Evolutionary conservation across 148 eudicot species (phyloP), one percentile per base, ranked within the genome.

Genomic region (Salicornia ramosissima): DNA sequence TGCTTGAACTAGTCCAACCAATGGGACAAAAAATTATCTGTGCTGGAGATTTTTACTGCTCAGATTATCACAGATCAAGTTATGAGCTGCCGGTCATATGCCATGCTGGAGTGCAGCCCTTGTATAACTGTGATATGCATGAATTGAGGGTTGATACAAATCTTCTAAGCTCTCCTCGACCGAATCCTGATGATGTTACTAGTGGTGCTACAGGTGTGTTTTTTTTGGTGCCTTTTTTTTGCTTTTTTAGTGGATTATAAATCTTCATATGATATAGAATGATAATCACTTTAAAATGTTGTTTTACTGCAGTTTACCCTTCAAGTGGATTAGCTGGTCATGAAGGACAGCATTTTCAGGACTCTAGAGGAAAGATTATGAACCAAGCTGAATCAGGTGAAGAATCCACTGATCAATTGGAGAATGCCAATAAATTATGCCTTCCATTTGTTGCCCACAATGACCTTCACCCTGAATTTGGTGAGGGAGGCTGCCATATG

Each of bases 401-500:
- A 67, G 76, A 52, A 52, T 59, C 72, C 49, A 63, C 74, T 74
- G 53, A 57, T 30, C 78, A 77, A 73, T 40, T 66, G 76, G 72
- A 64, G 66, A 83, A 55, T 64, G 71, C 47, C 54, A 63, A 53
- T 55, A 15, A 47, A 58, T 58, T 58, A 53, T 74, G 68, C 65
- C 61, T 69, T 46, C 43, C 64, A 70, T 45, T 78, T 67, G 77
- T 62, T 79, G 67, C 22, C 55, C 76, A 64, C 13, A 65, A 74
- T 63, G 83, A 75, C 73, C 64, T 78, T 75, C 79, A 75, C 60
- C 80, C 84, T 39, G 67, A 68, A 55, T 72, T 79, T 40, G 76
- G 78, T 71, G 86, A 79, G 54, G 74, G 73, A 71, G 76, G 77
- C 52, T 80, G 80, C 67, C 90, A 86, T 67, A 64, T 83, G 77